phyloP scores from a whole-genome alignment of 192 early-diverging fungal genomes.

The Helicostylum pulchrum region DNA sequence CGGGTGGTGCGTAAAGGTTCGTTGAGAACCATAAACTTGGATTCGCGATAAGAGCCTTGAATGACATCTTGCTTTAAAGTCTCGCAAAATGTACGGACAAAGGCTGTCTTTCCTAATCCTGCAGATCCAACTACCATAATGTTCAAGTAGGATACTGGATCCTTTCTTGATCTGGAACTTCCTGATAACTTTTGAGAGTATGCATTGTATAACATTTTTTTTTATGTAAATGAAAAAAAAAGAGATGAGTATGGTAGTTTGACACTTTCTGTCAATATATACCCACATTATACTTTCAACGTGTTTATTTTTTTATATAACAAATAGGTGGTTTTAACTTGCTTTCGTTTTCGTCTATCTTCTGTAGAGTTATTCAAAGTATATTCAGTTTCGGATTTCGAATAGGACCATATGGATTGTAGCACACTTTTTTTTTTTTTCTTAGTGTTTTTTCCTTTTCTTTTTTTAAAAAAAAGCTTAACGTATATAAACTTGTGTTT shows the following conservation, averaged over 20 bases:
- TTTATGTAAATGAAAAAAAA: no score
- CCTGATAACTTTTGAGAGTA: constrained; percentile 10
- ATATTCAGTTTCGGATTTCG: no score
- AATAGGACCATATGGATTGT: no score
- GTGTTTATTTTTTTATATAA: neutral
- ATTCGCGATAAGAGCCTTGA: constrained; percentile 16
- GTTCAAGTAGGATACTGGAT: constrained; percentile 47
- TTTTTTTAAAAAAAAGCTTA: no score
- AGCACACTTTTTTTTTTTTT: no score
- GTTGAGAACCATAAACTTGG: constrained; percentile 14
- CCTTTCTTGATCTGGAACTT: constrained; percentile 30
- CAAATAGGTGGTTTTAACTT: no score
- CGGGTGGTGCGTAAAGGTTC: constrained; percentile 59
- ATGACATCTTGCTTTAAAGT: constrained; percentile 25
- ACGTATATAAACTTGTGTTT: no score
- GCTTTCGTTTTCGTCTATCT: no score
- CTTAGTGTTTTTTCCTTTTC: no score
- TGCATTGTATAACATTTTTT: constrained; percentile 12
- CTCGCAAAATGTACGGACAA: constrained; percentile 83
- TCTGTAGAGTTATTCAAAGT: no score
- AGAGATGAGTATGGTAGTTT: no score
- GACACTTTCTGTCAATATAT: no score
- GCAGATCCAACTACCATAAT: constrained; percentile 67
- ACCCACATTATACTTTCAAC: neutral
- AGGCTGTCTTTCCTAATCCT: constrained; percentile 87